Evolutionary conservation across 2,329 filamentous ascomycete genomes (phyloP).

Genomic region (Aspergillus oerlinghausenensis): DNA sequence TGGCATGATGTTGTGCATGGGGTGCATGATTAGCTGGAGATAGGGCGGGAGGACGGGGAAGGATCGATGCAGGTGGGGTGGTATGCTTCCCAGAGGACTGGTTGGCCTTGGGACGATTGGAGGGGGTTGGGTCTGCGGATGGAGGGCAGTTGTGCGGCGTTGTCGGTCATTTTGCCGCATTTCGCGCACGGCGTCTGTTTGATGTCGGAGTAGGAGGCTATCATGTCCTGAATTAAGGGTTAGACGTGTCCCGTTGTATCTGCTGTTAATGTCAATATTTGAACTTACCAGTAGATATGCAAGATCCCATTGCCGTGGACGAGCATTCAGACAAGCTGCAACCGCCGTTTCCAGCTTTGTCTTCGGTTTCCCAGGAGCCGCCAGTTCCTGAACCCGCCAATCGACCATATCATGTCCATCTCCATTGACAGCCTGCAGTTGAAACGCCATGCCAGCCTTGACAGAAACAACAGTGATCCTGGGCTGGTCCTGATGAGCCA

Average conservation of each 20-base stretch:
- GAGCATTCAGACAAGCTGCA: conserved; percentile 30
- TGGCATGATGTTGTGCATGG: conserved; percentile 25
- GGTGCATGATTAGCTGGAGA: background rate
- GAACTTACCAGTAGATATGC: conserved; percentile 34
- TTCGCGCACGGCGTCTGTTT: conserved; percentile 36
- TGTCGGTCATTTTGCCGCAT: conserved; percentile 36
- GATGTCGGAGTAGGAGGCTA: conserved; percentile 38
- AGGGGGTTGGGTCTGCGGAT: conserved; percentile 26
- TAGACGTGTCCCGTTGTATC: conserved; percentile 2
- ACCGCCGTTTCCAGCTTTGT: conserved; percentile 34
- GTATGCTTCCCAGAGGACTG: conserved; percentile 30
- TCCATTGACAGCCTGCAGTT: conserved; percentile 22
- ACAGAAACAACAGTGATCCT: conserved; percentile 26
- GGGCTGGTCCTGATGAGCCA: conserved; percentile 18
- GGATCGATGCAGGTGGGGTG: conserved; percentile 25
- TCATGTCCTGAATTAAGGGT: conserved; percentile 33
- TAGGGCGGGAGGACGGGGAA: too few species aligned
- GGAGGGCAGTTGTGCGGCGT: conserved; percentile 36
- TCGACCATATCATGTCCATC: conserved; percentile 19
- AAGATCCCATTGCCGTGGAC: conserved; percentile 37
- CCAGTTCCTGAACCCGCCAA: conserved; percentile 32
- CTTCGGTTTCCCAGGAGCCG: conserved; percentile 17
- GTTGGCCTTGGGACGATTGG: conserved; percentile 14
- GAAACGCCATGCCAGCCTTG: conserved; percentile 33
- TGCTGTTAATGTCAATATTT: background rate